These are phyloP conservation scores for Trichosporon inkin DNA, from an alignment of 1,284 basidiomycete species.

Conservation along the genomic window DNA sequence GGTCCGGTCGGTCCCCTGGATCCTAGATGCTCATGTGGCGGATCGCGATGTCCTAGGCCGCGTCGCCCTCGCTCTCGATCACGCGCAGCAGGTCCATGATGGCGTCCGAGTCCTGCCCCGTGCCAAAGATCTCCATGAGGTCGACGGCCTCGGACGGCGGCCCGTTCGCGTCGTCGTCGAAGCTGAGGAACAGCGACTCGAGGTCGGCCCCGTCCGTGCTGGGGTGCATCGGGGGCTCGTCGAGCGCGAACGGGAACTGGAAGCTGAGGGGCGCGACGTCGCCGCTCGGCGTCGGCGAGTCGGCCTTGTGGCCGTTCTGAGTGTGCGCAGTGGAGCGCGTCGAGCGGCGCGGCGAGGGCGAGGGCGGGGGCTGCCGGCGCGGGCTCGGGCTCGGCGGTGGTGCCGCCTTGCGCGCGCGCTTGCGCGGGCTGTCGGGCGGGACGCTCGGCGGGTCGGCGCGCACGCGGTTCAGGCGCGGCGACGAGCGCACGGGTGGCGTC, in stretches of 20 bases:
- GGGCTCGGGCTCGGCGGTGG: slow-evolving; percentile 33
- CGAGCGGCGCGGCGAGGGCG: background rate
- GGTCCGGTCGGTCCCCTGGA: background rate
- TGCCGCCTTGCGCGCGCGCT: slow-evolving; percentile 20
- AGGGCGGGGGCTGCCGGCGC: slow-evolving; percentile 13
- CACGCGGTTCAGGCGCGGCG: slow-evolving; percentile 13
- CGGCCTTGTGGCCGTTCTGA: background rate
- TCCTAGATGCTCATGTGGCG: background rate
- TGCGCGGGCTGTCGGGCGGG: slow-evolving; percentile 29
- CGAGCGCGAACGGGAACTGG: slow-evolving; percentile 16
- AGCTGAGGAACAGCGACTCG: slow-evolving; percentile 19
- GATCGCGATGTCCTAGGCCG: background rate
- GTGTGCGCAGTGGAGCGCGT: background rate
- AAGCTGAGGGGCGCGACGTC: slow-evolving; percentile 10
- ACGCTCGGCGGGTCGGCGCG: slow-evolving; percentile 4
- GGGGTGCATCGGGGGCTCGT: background rate
- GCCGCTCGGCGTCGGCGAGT: slow-evolving; percentile 18
- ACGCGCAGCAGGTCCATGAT: slow-evolving; percentile 20
- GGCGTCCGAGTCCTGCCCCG: slow-evolving; percentile 16
- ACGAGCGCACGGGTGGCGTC: slow-evolving; percentile 3
- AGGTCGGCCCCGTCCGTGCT: slow-evolving; percentile 10
- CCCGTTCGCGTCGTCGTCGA: slow-evolving; percentile 14
- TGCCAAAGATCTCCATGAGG: slow-evolving; percentile 19
- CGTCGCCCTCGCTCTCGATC: slow-evolving; percentile 17
- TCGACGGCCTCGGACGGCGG: slow-evolving; percentile 4